Conservation (phyloP, 495 filamentous ascomycete species). For the Amorphotheca resinae region DNA sequence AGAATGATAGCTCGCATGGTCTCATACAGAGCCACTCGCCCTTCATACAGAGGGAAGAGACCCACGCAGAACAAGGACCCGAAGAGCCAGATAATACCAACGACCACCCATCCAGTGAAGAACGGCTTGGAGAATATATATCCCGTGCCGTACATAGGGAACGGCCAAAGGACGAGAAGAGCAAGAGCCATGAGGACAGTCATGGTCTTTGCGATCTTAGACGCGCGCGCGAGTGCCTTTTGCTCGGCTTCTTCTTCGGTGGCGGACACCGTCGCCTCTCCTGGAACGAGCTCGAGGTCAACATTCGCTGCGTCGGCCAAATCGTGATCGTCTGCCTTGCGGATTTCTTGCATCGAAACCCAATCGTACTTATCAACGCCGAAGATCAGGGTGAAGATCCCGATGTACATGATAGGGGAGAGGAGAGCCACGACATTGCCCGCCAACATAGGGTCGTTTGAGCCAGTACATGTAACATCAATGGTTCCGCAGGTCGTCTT, state of each 20-base stretch:
- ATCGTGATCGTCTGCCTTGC: conserved; percentile 49
- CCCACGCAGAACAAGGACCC: conserved; percentile 29
- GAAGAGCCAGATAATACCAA: conserved; percentile 68
- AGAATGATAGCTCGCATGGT: conserved; percentile 53
- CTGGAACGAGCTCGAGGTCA: conserved; percentile 18
- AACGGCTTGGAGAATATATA: conserved; percentile 71
- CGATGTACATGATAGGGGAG: conserved; percentile 67
- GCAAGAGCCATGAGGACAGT: conserved; percentile 63
- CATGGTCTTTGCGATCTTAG: conserved; percentile 65
- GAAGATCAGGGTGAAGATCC: conserved; percentile 55
- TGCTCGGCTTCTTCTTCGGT: conserved; percentile 12
- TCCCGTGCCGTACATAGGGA: conserved; percentile 78
- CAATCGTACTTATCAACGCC: conserved; percentile 73
- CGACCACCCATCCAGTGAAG: conserved; percentile 69
- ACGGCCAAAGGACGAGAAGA: conserved; percentile 82
- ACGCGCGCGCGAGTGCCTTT: conserved; percentile 52
- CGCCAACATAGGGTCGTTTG: conserved; percentile 81
- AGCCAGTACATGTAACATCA: conserved; percentile 62
- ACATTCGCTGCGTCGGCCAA: conserved; percentile 21
- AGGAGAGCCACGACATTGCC: conserved; percentile 71
- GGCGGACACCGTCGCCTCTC: conserved; percentile 5
- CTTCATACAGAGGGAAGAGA: conserved; percentile 18
- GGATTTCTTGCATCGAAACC: conserved; percentile 72
- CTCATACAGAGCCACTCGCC: conserved; percentile 41
- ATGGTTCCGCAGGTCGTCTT: conserved; percentile 63